Evolutionary conservation across 345 rosid genomes (phyloP).

Genomic region (Lagerstroemia speciosa): DNA sequence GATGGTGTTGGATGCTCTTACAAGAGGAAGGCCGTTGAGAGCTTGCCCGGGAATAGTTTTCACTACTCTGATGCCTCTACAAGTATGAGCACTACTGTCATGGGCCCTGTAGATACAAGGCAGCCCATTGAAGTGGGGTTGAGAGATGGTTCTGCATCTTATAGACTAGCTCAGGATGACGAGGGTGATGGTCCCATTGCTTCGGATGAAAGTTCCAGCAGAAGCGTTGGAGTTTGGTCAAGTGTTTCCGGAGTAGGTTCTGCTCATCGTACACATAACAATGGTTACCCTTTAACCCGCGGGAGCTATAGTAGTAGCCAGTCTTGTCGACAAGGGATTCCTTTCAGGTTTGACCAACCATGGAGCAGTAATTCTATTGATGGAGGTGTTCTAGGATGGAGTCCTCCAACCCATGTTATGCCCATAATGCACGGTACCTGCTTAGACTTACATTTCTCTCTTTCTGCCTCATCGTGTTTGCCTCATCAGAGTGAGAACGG

Average conservation of each 20-base stretch:
- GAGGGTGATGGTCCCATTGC: slow-evolving; percentile 20
- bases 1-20: slow-evolving; percentile 44
- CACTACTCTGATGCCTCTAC: slow-evolving; percentile 34
- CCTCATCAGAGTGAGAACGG: no score
- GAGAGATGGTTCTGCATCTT: slow-evolving; percentile 30
- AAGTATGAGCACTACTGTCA: slow-evolving; percentile 30
- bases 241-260: slow-evolving; percentile 47
- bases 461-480: no score
- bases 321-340: slow-evolving; percentile 36
- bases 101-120: slow-evolving; percentile 35
- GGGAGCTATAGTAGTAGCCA: slow-evolving; percentile 41
- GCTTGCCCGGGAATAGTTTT: slow-evolving; percentile 30
- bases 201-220: slow-evolving; percentile 40
- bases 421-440: slow-evolving; percentile 57
- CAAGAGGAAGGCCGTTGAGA: slow-evolving; percentile 65
- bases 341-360: slow-evolving; percentile 45
- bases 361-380: slow-evolving; percentile 26
- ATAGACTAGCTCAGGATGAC: slow-evolving; percentile 30
- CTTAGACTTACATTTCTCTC: no score
- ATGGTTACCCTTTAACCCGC: slow-evolving; percentile 32
- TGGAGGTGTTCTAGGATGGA: slow-evolving; percentile 49
- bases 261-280: slow-evolving; percentile 31
- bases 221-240: slow-evolving; percentile 51
- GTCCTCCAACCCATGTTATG: slow-evolving; percentile 35
- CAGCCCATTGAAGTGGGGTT: slow-evolving; percentile 30